Evolutionary conservation across 108 stramenopile species (phyloP).

Genomic region (Poteriospumella lacustris): DNA sequence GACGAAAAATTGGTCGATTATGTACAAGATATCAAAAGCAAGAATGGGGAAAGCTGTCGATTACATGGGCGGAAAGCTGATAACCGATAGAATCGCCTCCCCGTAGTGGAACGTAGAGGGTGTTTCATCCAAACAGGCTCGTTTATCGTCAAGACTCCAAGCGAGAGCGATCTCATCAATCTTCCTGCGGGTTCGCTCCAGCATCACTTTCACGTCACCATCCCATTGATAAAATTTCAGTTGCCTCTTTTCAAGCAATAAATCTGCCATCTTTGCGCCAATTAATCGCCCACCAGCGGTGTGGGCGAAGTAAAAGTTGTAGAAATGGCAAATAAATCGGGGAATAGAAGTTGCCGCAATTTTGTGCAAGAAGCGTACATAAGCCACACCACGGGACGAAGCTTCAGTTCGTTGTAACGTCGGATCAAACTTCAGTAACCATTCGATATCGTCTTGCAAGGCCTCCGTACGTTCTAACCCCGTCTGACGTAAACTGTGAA

Average conservation of each 20-base stretch:
- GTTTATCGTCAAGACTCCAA: slow-evolving; percentile 68
- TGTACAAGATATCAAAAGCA: too few species aligned
- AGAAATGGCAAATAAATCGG: slow-evolving; percentile 84
- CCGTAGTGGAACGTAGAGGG: neutral
- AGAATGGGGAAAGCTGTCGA: too few species aligned
- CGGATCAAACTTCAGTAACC: slow-evolving; percentile 56
- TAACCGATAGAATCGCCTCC: neutral
- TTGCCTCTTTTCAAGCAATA: slow-evolving; percentile 66
- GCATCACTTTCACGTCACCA: slow-evolving; percentile 72
- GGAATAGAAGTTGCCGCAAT: slow-evolving; percentile 46
- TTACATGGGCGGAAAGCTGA: too few species aligned
- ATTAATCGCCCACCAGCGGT: slow-evolving; percentile 62
- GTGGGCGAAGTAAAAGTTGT: slow-evolving; percentile 83
- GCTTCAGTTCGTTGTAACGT: neutral
- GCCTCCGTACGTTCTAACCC: slow-evolving; percentile 70
- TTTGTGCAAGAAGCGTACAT: slow-evolving; percentile 27
- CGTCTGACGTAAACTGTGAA: slow-evolving; percentile 63
- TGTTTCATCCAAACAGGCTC: slow-evolving; percentile 59
- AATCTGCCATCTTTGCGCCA: slow-evolving; percentile 74
- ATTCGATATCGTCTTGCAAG: slow-evolving; percentile 72
- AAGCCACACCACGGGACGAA: slow-evolving; percentile 18
- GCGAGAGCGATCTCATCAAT: slow-evolving; percentile 74
- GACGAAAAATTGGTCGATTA: too few species aligned
- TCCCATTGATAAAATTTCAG: slow-evolving; percentile 81
- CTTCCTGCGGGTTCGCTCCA: slow-evolving; percentile 59